Evolutionary conservation across 208 protist species (phyloP).

Genomic region (Crithidia acanthocephali): DNA sequence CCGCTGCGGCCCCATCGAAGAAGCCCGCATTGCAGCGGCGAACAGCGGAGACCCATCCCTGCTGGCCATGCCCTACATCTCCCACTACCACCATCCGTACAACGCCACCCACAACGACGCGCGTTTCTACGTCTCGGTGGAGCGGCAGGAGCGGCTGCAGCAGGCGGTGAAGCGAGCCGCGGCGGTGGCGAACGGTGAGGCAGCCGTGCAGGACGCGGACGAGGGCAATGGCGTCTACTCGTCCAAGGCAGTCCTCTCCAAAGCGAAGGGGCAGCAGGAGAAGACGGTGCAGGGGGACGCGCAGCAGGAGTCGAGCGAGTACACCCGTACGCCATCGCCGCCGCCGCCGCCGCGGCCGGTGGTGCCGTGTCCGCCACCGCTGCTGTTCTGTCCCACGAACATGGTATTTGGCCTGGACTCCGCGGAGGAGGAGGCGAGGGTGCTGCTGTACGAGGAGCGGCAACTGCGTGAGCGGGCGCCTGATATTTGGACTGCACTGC

Average conservation of each 20-base stretch:
- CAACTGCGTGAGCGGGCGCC: conserved; percentile 38
- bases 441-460: conserved; percentile 34
- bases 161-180: conserved; percentile 15
- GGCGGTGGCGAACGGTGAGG: conserved; percentile 23
- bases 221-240: conserved; percentile 4
- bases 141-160: conserved; percentile 18
- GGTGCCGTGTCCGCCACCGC: conserved; percentile 15
- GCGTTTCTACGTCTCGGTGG: conserved; percentile 27
- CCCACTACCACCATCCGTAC: conserved; percentile 44
- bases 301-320: conserved; percentile 5
- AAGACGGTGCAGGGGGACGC: too few relatives aligned
- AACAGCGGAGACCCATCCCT: conserved; percentile 1
- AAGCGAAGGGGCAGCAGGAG: neutral
- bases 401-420: conserved; percentile 47
- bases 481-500: conserved; percentile 55
- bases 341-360: conserved; percentile 6
- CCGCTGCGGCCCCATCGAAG: conserved; percentile 24
- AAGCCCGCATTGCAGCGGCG: conserved; percentile 1
- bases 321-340: conserved; percentile 7
- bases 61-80: neutral
- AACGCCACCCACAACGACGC: conserved; percentile 43
- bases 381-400: conserved; percentile 9
- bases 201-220: neutral
- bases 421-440: conserved; percentile 38
- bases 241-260: neutral